These are phyloP conservation scores for Ministeria vibrans DNA, from an alignment of 78 protist species.

Conservation along the genomic window DNA sequence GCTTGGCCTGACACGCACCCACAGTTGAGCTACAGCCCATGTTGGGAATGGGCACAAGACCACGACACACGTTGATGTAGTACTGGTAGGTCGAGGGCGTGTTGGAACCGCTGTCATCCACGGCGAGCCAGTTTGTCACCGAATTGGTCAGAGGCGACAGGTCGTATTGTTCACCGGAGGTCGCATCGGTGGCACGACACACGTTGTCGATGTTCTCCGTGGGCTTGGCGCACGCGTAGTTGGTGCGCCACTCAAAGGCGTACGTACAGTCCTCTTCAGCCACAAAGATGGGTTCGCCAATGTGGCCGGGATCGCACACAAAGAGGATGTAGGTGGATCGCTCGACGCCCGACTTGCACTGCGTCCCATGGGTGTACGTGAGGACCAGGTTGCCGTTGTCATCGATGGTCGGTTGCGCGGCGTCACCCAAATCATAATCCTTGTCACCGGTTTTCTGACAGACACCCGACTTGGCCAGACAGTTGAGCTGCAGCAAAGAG, in stretches of 20 bases:
- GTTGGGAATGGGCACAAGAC: background rate
- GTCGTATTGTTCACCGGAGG: background rate
- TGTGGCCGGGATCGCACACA: background rate
- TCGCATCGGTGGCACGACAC: background rate
- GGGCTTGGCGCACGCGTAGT: background rate
- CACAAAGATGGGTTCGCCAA: background rate
- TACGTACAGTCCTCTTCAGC: background rate
- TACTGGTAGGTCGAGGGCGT: background rate
- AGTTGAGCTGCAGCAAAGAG: too few relatives aligned
- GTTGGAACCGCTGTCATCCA: background rate
- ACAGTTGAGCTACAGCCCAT: background rate
- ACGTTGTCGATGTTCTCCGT: background rate
- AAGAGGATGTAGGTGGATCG: background rate
- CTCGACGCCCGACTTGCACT: background rate
- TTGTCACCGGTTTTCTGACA: too few relatives aligned
- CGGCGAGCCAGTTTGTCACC: background rate
- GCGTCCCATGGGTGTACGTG: background rate
- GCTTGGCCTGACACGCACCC: background rate
- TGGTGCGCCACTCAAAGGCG: background rate
- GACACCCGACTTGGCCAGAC: too few relatives aligned
- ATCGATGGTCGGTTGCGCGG: background rate
- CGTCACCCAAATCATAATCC: too few relatives aligned
- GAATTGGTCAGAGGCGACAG: background rate
- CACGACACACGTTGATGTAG: background rate
- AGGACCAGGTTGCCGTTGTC: background rate